Conservation (phyloP, 768 basidiomycete species). For the Xanthoconium purpureum region DNA sequence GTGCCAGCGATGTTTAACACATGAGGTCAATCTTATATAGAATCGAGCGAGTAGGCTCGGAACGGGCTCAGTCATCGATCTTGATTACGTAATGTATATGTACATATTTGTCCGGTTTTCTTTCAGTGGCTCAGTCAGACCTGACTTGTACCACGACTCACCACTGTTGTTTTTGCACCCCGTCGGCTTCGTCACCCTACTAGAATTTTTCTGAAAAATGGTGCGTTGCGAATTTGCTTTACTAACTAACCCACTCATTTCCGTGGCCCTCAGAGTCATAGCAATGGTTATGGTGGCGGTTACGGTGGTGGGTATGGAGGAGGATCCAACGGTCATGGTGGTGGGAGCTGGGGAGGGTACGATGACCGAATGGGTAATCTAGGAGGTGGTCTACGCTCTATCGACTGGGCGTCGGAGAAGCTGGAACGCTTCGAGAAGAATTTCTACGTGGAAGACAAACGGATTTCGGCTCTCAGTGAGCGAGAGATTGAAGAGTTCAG, state of each 20-base stretch:
- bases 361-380: conserved; percentile 76
- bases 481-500: conserved; percentile 89
- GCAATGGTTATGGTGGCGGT: conserved; percentile 28
- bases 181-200: background rate
- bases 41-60: too few species aligned
- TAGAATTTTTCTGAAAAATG: conserved; percentile 15
- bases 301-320: conserved; percentile 23
- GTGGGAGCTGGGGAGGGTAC: conserved; percentile 35
- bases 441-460: conserved; percentile 91
- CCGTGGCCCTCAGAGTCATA: conserved; percentile 23
- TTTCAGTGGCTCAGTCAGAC: conserved; percentile 11
- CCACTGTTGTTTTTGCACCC: background rate
- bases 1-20: too few species aligned
- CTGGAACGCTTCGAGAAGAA: conserved; percentile 95
- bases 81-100: conserved; percentile 12
- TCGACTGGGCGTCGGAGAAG: conserved; percentile 79
- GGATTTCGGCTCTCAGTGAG: conserved; percentile 72
- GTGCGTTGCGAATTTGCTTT: conserved; percentile 1
- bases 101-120: conserved; percentile 14
- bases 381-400: conserved; percentile 74
- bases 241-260: background rate
- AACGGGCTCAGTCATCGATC: too few species aligned
- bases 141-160: conserved; percentile 23
- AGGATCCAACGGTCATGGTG: conserved; percentile 29
- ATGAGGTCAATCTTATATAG: background rate